Evolutionary conservation across 495 filamentous ascomycete species (phyloP).

Genomic region (Echria macrotheca): DNA sequence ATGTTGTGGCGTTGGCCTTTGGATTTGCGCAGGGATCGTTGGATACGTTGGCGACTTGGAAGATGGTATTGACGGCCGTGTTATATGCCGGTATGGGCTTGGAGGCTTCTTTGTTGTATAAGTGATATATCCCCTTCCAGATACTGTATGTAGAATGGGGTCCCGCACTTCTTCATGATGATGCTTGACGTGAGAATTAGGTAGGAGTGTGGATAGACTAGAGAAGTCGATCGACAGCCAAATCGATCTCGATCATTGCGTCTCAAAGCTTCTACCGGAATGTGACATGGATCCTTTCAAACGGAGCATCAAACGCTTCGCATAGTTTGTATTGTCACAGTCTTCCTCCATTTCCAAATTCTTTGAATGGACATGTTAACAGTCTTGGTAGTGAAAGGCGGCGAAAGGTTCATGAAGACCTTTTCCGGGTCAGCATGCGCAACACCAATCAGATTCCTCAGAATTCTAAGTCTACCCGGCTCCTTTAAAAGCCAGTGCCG

Average conservation of each 20-base stretch:
- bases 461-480: conserved; percentile 26
- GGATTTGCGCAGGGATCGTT: background rate
- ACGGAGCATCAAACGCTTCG: background rate
- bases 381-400: conserved; percentile 25
- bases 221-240: no score
- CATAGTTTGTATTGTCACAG: background rate
- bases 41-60: background rate
- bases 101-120: background rate
- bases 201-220: no score
- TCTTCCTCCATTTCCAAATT: background rate
- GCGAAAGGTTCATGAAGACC: conserved; percentile 33
- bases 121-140: no score
- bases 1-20: background rate
- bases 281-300: background rate
- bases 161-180: no score
- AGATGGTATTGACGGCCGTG: background rate
- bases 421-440: conserved; percentile 28
- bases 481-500: conserved; percentile 36
- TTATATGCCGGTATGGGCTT: background rate
- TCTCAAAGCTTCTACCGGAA: background rate
- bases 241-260: no score
- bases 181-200: no score
- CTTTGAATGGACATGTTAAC: background rate
- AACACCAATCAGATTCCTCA: conserved; percentile 33
- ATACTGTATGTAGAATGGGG: no score